Percentiles rank a stretch among this genome's conserved stretches.
These are phyloP conservation scores for Phaeosphaeria sp. DNA, from an alignment of 2,329 filamentous ascomycete species.

Conservation along the genomic window DNA sequence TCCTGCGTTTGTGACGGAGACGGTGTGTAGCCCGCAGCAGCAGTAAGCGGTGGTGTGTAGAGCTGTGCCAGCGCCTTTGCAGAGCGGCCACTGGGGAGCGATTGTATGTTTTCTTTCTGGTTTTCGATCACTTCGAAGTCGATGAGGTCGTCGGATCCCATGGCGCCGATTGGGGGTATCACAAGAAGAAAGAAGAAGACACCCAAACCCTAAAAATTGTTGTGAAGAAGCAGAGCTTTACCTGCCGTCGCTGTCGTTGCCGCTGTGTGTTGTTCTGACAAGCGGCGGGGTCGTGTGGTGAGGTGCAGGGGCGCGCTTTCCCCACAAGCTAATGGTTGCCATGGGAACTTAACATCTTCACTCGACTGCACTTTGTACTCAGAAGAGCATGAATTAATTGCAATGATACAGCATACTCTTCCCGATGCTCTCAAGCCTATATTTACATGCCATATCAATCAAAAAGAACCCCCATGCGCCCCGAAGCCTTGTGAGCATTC, in stretches of 20 bases:
- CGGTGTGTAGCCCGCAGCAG: conserved; percentile 56
- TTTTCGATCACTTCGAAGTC: conserved; percentile 91
- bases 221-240: conserved; percentile 15
- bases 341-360: conserved; percentile 1
- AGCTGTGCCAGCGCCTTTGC: conserved; percentile 86
- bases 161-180: conserved; percentile 41
- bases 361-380: background rate
- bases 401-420: background rate
- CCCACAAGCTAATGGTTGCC: conserved; percentile 23
- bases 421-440: background rate
- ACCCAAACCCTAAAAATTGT: conserved; percentile 13
- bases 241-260: conserved; percentile 27
- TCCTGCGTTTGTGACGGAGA: conserved; percentile 74
- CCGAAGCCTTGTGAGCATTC: conserved; percentile 38
- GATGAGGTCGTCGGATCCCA: conserved; percentile 57
- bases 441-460: conserved; percentile 11
- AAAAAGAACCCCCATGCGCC: conserved; percentile 41
- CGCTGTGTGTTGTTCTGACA: conserved; percentile 14
- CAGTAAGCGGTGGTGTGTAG: conserved; percentile 67
- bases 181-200: conserved; percentile 18
- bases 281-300: conserved; percentile 25
- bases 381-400: too few species aligned
- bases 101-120: conserved; percentile 98
- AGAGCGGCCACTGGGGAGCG: conserved; percentile 85
- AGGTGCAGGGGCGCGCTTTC: conserved; percentile 22